Base-by-base conservation (phyloP, 305 asterid genomes). In the Stenogyne calaminthoides region DNA sequence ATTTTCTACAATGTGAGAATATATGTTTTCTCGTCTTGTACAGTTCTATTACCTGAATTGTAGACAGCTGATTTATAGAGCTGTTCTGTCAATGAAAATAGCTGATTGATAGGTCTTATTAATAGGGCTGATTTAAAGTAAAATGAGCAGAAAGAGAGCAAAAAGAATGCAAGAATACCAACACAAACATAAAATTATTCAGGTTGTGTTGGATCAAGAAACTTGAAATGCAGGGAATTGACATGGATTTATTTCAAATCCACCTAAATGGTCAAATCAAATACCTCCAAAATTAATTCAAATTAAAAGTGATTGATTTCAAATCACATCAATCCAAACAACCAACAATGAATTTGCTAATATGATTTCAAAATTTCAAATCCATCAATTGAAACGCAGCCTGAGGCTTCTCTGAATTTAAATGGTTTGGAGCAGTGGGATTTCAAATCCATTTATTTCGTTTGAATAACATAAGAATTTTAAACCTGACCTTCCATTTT, bases 151-250 rank as follows among this genome's bases (percentile, higher is more conserved):
- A 58, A 16, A 58, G 46, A 59, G 25, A n/a, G 47, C 5, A 27
- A 14, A 32, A 14, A 15, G n/a, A n/a, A 55, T 15, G 11, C 4
- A 60, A 22, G 14, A 29, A 42, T 25, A 29, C 25, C 49, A 75
- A 40, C 66, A 65, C 27, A 52, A 39, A 52, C 37, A 65, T 66
- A 25, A 19, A 25, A 39, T 12, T 73, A 73, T 56, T 56, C 29
- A 11, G 34, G 52, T 46, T 14, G 52, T 46, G 18, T 46, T 44
- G 3, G 1, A 44, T 44, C 16, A 1, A 12, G 16, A 10, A 5
- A 2, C 12, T 12, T 12, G 14, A 46, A 14, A 46, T 46, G 18
- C 18, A 46, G 14, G 16, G 52, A 14, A 14, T 46, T 12, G 52
- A 46, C 18, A 46, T 5, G n/a, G 18, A 3, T 46, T 18, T 16